These are phyloP conservation scores for Nectriaceae sp. DNA, from an alignment of 2,329 filamentous ascomycete genomes.

Conservation along the genomic window DNA sequence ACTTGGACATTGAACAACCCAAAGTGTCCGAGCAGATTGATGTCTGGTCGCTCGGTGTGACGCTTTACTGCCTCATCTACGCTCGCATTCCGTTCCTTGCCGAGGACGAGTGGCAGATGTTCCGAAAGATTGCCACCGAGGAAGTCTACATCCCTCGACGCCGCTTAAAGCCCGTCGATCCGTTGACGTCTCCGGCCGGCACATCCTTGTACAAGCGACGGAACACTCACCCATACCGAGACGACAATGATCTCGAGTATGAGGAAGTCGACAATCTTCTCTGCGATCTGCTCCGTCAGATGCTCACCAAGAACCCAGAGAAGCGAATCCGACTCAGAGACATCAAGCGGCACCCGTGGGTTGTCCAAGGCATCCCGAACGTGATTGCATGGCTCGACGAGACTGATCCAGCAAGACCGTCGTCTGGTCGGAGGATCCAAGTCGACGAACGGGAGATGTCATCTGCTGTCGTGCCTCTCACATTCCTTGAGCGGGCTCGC, in stretches of 20 bases:
- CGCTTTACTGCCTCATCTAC: constrained; percentile 92
- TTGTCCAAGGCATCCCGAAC: constrained; percentile 75
- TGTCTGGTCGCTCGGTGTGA: constrained; percentile 95
- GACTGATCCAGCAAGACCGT: constrained; percentile 79
- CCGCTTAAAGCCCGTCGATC: constrained; percentile 75
- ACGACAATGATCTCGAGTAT: constrained; percentile 78
- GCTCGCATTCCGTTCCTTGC: constrained; percentile 92
- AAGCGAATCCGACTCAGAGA: constrained; percentile 87
- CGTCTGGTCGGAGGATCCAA: constrained; percentile 82
- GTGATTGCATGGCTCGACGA: constrained; percentile 86
- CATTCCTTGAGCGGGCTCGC: constrained; percentile 80
- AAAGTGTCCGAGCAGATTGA: constrained; percentile 93
- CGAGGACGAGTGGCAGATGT: constrained; percentile 89
- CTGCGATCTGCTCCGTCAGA: constrained; percentile 73
- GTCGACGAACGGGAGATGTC: constrained; percentile 91
- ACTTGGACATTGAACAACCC: constrained; percentile 67
- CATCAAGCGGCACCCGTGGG: constrained; percentile 93
- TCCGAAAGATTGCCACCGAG: constrained; percentile 86
- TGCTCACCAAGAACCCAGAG: constrained; percentile 87
- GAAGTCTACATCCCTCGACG: constrained; percentile 86
- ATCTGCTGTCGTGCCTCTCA: constrained; percentile 85
- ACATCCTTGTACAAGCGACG: constrained; percentile 58
- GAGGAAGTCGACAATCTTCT: constrained; percentile 83
- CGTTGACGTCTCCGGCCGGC: constrained; percentile 56
- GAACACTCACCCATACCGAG: constrained; percentile 68